Conservation (phyloP, 1,284 basidiomycete species). For the Trametes hirsuta region DNA sequence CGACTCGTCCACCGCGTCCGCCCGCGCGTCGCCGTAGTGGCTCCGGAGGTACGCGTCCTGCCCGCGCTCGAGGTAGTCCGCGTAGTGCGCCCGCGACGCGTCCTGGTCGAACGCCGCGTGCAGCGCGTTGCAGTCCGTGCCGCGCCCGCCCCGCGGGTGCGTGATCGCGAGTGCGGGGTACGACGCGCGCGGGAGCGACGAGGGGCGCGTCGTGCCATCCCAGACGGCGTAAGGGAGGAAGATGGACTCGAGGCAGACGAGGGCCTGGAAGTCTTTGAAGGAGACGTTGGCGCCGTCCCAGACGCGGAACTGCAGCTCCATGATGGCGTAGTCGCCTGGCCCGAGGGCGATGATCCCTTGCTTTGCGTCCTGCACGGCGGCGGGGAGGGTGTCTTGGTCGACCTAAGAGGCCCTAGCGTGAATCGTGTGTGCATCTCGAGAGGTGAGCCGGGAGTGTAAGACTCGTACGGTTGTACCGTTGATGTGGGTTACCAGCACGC, state of each 20-base stretch:
- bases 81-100: constrained; percentile 10
- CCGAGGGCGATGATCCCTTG: constrained; percentile 7
- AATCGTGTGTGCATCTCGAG: too few species aligned
- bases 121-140: neutral
- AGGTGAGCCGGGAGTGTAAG: too few species aligned
- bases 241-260: constrained; percentile 7
- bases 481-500: constrained; percentile 2
- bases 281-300: constrained; percentile 11
- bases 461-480: constrained; percentile 10
- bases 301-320: constrained; percentile 19
- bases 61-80: constrained; percentile 15
- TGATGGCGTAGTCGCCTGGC: constrained; percentile 10
- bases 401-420: neutral
- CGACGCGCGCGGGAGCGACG: constrained; percentile 2
- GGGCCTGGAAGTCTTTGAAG: constrained; percentile 13
- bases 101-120: constrained; percentile 9
- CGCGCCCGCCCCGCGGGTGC: neutral
- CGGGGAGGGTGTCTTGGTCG: neutral
- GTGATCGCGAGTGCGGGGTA: neutral
- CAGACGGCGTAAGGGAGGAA: constrained; percentile 8
- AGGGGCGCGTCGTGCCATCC: constrained; percentile 3
- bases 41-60: constrained; percentile 11
- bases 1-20: constrained; percentile 2
- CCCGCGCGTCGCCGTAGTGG: constrained; percentile 14
- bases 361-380: constrained; percentile 3